Base-by-base conservation (phyloP, 2,329 filamentous ascomycete genomes). In the Daldinia sp. region DNA sequence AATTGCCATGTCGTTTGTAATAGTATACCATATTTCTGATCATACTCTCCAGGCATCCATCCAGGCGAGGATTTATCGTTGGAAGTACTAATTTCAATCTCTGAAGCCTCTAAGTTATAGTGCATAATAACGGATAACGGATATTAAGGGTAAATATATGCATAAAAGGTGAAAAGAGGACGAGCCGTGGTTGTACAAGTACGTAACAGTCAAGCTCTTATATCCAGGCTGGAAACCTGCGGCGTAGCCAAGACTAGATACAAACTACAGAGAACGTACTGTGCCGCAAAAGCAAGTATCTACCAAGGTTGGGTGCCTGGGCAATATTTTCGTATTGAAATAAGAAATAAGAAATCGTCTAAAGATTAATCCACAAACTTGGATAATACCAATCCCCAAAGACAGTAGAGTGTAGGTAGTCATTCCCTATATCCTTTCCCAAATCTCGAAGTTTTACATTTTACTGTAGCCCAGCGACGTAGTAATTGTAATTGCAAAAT, bases 401-500 rank as follows among this genome's bases (percentile, higher is more conserved):
- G 17, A 43, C 11, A 21, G 17, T 17, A 11, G 2, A 15, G 2
- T 23, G n/a, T n/a, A n/a, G n/a, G n/a, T 9, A 19, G 23, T 19
- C 37, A 17, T n/a, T 7, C 8, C 43, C n/a, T 15, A 8, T 29
- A n/a, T 29, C 23, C 25, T 48, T 48, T 30, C n/a, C 10, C 43
- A 27, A n/a, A n/a, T 32, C 11, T 32, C 29, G 29, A 32, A 17
- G n/a, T 8, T 19, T 2, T 27, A 13, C 13, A 19, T 25, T 48
- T 52, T 51, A 74, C 34, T 68, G 25, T 48, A 74, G 53, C 3
- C 68, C 72, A 13, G 63, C 65, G 10, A 75, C 73, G 30, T 73
- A 69, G 51, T 74, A 75, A 39, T 75, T 76, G 27, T 71, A 75
- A 55, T 74, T 71, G 51, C 72, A 75, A 47, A 75, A 68, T 7